Evolutionary conservation across 306 rosid genomes (phyloP), one percentile per base, ranked within the genome.

Genomic region (Oemleria cerasiformis): DNA sequence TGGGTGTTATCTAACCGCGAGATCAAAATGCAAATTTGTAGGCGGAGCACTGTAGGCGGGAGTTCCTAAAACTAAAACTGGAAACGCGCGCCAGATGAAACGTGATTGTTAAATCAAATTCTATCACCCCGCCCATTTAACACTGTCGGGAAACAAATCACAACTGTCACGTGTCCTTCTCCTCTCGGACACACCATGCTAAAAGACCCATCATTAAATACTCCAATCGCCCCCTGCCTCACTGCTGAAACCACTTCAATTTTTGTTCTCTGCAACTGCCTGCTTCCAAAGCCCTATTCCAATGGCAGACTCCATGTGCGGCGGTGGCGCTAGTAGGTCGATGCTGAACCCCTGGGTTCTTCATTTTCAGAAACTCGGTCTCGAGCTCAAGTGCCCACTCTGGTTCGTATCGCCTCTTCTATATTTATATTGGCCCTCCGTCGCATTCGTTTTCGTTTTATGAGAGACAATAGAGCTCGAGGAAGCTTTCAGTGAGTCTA

Each of bases 371-470:
- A 95, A 95, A 67, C 79, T 95, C 73, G 90, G 92, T 59, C 91
- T 95, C 19, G 97, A 95, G 76, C 90, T 95, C 85, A 91, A 90
- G 57, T 95, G 99, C 79, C 91, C 97, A 64, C 87, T 89, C 80
- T 95, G 99, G 99, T 94, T 53, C 2, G 79, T 63, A 0, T 25
- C 10, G 8, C 21, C 17, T 14, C 56, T 30, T 30, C 36, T 30
- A 4, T 30, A 30, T 30, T 30, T 1, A 30, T 30, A 2, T 30
- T 30, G 36, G 36, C 36, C 36, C 36, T 30, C 36, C 36, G 36
- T 70, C 56, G 57, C 8, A n/a, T 40, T 30, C n/a, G 14, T 7
- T 17, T 48, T 36, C 12, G 15, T 43, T 56, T 50, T 40, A 44
- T 61, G 42, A 17, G 67, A 58, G 59, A 38, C 38, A 9, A n/a